Evolutionary conservation across 2,329 filamentous ascomycete genomes (phyloP), one percentile per base, ranked within the genome.

Genomic region (Beauveria bassiana): DNA sequence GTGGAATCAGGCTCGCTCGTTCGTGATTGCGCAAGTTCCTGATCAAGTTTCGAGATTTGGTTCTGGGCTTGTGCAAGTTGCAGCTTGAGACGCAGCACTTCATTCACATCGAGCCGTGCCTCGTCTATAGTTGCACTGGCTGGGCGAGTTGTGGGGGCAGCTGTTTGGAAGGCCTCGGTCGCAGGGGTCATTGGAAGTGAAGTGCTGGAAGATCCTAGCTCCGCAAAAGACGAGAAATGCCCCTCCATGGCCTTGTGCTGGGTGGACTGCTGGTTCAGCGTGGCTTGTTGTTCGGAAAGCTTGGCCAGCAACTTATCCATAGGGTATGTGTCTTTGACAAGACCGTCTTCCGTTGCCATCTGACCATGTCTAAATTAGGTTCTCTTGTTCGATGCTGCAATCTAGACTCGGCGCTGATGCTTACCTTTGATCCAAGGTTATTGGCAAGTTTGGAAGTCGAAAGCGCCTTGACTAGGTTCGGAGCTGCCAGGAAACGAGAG

Each of bases 251-350:
- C 68, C 62, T 80, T 81, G 49, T 58, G 78, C 78, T 62, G 83
- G 78, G 31, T 10, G 64, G 81, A 82, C 69, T 88, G 85, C 71
- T 84, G 81, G 56, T 78, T 78, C 55, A 87, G 73, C n/a, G 79
- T 71, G 49, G 77, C 77, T 68, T 88, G 84, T 68, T 91, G 88
- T 71, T 92, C 86, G n/a, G 85, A 84, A 53, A 93, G 80, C 70
- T 87, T 89, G 61, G 87, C 84, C 65, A 92, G 77, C 57, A 92
- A 83, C 63, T 86, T 86, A 68, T 95, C 90, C 79, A 93, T 85
- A 9, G 81, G 79, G 61, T 79, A 81, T 34, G 74, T 65, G 46
- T 81, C 79, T 31, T 55, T 55, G 42, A 28, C 38, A 24, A 26
- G 12, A 31, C 12, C 31, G 42, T 49, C 50, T 60, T 69, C 49